phyloP scores from a whole-genome alignment of 345 rosid genomes.

The Rhodomyrtus tomentosa region DNA sequence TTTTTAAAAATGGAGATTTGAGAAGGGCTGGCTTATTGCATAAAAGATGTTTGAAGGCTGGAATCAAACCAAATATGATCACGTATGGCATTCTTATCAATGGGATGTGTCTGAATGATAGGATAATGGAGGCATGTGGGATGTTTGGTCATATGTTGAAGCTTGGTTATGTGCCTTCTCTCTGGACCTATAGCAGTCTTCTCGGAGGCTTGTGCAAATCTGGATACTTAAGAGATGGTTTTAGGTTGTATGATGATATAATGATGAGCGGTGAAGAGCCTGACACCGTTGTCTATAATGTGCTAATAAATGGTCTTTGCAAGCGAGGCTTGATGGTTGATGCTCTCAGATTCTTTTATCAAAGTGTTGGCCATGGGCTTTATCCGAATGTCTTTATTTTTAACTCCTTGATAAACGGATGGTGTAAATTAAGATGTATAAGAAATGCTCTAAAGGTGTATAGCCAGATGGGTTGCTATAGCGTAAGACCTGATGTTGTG shows the following conservation, averaged over 20 bases:
- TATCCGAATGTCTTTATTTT: conserved; percentile 20
- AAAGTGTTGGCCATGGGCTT: conserved; percentile 5
- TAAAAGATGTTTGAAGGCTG: conserved; percentile 27
- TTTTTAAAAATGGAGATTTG: conserved; percentile 20
- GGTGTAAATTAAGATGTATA: conserved; percentile 17
- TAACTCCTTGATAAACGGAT: conserved; percentile 38
- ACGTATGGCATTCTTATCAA: conserved; percentile 34
- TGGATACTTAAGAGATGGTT: conserved; percentile 27
- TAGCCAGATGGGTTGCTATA: conserved; percentile 7
- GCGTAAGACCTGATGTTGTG: conserved; percentile 23
- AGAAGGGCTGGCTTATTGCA: conserved; percentile 14
- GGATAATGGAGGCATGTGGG: conserved; percentile 31
- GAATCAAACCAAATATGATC: conserved; percentile 28
- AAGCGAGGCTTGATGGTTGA: conserved; percentile 27
- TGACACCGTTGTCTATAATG: conserved; percentile 21
- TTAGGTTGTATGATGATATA: conserved; percentile 22
- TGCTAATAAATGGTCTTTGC: conserved; percentile 36
- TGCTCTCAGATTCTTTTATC: conserved; percentile 30
- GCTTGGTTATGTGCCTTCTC: conserved; percentile 27
- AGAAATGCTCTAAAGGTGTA: conserved; percentile 20
- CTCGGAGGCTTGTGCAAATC: conserved; percentile 36
- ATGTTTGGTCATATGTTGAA: conserved; percentile 30
- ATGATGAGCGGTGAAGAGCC: conserved; percentile 13
- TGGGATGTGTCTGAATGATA: conserved; percentile 27
- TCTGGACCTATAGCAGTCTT: conserved; percentile 32